Conservation (phyloP, 1,284 basidiomycete genomes). For the Pseudozyma tsukubaensis region DNA sequence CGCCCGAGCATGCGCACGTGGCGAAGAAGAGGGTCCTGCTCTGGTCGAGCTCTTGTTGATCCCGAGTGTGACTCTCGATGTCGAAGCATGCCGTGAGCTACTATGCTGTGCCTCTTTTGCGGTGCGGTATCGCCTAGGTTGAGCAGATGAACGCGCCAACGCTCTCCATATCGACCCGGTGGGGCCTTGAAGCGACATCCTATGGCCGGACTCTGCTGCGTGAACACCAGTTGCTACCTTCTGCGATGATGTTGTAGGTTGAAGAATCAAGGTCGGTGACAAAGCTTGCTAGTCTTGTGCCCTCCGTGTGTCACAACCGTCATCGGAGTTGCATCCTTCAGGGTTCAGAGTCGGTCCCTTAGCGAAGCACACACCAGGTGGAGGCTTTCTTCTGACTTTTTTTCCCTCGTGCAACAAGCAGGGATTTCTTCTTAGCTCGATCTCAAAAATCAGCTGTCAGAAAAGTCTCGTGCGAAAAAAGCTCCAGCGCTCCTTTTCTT, state of each 20-base stretch:
- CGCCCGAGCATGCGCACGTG: neutral
- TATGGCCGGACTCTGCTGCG: neutral
- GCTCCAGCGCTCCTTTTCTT: no score
- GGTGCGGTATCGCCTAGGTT: neutral
- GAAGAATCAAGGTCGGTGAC: no score
- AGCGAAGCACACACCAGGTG: conserved; percentile 9
- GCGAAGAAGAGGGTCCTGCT: neutral
- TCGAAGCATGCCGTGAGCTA: conserved; percentile 24
- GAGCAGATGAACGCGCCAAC: neutral
- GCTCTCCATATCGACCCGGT: conserved; percentile 14
- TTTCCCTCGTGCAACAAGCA: neutral
- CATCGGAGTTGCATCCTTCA: no score
- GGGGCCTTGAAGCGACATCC: conserved; percentile 8
- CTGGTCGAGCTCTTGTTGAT: conserved; percentile 11
- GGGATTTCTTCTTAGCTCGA: conserved; percentile 4
- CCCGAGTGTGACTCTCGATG: conserved; percentile 18
- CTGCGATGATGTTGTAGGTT: neutral
- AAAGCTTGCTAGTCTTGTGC: neutral
- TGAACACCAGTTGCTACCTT: neutral
- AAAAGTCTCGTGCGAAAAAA: conserved; percentile 24
- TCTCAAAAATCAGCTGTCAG: conserved; percentile 1
- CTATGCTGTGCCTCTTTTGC: neutral
- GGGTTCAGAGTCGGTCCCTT: conserved; percentile 3
- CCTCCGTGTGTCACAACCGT: neutral
- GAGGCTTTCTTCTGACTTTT: conserved; percentile 4